Conservation (phyloP, 202 grass and related monocot species). For the Schoenoplectus triqueter region DNA sequence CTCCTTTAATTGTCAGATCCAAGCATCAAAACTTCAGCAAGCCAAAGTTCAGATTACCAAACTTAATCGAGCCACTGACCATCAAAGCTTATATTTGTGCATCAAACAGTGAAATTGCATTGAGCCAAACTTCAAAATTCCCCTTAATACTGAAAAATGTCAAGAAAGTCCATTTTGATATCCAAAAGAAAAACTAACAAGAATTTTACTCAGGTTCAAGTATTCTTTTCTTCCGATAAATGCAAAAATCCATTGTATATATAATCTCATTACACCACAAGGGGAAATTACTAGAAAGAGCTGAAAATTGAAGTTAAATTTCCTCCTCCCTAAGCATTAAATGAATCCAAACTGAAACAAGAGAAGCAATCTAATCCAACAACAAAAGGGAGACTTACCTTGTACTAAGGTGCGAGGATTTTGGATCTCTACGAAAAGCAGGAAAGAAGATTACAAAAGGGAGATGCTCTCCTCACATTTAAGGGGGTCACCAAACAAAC, state of each 20-base stretch:
- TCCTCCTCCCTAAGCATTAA: not conserved
- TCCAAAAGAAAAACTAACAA: not conserved
- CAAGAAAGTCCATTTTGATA: not conserved
- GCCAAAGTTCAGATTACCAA: not conserved
- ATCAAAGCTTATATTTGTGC: not conserved
- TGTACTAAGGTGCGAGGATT: slow-evolving; percentile 27
- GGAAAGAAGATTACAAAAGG: slow-evolving; percentile 36
- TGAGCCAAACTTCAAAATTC: slow-evolving; percentile 8
- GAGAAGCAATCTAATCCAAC: not conserved
- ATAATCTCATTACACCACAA: not conserved
- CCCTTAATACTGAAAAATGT: slow-evolving; percentile 11
- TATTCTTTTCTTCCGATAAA: not conserved
- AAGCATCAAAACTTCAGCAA: not conserved
- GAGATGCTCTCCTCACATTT: slow-evolving; percentile 23
- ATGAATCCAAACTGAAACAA: not conserved
- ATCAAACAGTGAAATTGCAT: slow-evolving; percentile 22
- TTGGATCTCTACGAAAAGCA: slow-evolving; percentile 31
- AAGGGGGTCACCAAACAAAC: slow-evolving; percentile 24
- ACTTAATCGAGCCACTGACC: slow-evolving; percentile 3
- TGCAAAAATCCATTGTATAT: not conserved
- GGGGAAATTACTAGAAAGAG: not conserved
- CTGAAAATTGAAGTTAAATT: not conserved
- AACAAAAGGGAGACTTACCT: slow-evolving; percentile 30
- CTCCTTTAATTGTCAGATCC: not conserved
- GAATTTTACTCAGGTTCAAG: not conserved